phyloP scores from a whole-genome alignment of 1,284 basidiomycete species.

The Anthracocystis setariae region DNA sequence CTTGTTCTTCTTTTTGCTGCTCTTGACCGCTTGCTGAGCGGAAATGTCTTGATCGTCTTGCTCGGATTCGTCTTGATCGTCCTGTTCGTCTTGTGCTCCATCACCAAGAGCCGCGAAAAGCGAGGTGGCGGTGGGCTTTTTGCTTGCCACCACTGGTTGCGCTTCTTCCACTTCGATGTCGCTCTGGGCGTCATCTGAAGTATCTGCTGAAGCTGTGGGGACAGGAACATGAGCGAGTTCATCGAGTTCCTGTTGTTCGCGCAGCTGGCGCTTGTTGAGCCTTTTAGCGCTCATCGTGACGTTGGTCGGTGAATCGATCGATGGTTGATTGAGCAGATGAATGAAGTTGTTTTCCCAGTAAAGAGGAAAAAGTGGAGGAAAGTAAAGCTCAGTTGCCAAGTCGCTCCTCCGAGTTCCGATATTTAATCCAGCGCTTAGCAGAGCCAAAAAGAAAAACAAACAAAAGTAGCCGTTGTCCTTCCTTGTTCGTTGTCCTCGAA shows the following conservation, averaged over 20 bases:
- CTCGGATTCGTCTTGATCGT: conserved; percentile 25
- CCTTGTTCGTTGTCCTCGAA: not conserved
- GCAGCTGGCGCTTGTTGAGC: conserved; percentile 61
- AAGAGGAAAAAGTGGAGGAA: conserved; percentile 1
- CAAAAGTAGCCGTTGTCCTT: conserved; percentile 7
- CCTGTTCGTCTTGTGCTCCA: conserved; percentile 17
- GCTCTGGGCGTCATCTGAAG: conserved; percentile 12
- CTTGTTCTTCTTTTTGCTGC: conserved; percentile 53
- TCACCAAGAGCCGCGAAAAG: conserved; percentile 55
- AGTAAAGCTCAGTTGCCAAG: conserved; percentile 4
- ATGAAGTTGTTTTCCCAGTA: no score
- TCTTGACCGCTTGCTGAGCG: conserved; percentile 14
- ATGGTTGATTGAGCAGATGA: no score
- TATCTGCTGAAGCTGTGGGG: conserved; percentile 15
- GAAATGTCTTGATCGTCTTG: conserved; percentile 41
- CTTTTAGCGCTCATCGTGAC: conserved; percentile 51
- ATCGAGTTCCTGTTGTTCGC: conserved; percentile 61
- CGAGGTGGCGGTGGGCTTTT: conserved; percentile 16
- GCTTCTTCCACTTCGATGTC: conserved; percentile 15
- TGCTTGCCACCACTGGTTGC: not conserved
- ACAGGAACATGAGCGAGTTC: conserved; percentile 39
- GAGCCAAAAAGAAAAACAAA: conserved; percentile 1
- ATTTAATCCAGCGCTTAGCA: conserved; percentile 1
- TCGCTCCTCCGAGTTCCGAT: conserved; percentile 25
- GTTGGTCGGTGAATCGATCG: not conserved